Evolutionary conservation across 352 stramenopile genomes (phyloP), one percentile per base, ranked within the genome.

Genomic region (Paralagenidium karlingii): DNA sequence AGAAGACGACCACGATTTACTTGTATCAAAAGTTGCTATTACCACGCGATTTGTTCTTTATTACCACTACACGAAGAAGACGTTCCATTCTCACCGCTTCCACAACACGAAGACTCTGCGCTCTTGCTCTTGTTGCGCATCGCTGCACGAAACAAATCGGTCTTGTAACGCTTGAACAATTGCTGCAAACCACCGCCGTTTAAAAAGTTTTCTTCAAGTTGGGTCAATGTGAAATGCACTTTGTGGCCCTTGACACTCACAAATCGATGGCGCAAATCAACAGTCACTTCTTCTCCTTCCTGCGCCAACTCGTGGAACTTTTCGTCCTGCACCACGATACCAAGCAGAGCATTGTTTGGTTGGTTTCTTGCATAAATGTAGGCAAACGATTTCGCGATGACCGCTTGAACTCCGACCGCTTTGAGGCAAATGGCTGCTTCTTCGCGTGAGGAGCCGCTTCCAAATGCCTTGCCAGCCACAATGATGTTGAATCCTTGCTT

Each of bases 291-390:
- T 13, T 60, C 65, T 12, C 70, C 70, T 40, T 88, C 74, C 19
- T 43, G 38, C 10, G 68, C 70, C n/a, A 82, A 58, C 48, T 80
- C 60, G 43, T 88, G 63, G 46, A 88, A 88, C 45, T 68, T 73
- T 28, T 84, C 70, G 46, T 88, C 70, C 18, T 70, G 85, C 43
- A 88, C 68, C 34, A 85, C 64, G 43, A 88, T 85, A 15, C 74
- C 74, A 45, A 88, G 42, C 42, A 88, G 54, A 24, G 74, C 74
- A 29, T 88, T 88, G 60, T 88, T 88, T 27, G 70, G 70, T 51
- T 88, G 74, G 60, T 88, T 88, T 25, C 74, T 68, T 8, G 74
- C 70, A 55, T 88, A 88, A 37, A 88, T 88, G 53, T 88, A 88
- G 19, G 74, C 74, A 49, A 88, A 88, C 39, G 74, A 88, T 52